Evolutionary conservation across 179 eudicot species (phyloP), one percentile per base, ranked within the genome.

Genomic region (Nepenthes alata): DNA sequence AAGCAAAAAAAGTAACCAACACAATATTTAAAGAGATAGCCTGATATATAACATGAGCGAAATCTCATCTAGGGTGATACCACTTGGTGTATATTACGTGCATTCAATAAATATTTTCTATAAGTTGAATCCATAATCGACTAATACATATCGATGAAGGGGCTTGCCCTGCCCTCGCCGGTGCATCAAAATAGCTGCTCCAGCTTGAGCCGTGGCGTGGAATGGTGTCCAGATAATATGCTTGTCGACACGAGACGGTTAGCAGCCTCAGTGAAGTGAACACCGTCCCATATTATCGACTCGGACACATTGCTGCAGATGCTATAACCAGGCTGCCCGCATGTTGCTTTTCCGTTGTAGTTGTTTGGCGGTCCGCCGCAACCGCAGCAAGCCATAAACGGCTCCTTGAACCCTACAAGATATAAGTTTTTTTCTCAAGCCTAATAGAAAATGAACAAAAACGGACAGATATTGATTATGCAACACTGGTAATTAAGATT

Each of bases 201-300:
- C 39, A 80, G 55, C 60, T 60, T 68, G 35, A 66, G 0, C 2
- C 35, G 49, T 2, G 79, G 84, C 2, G 66, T 66, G 11, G 72
- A 70, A 63, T 72, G 80, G 38, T 25, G 25, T 25, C 25, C 78
- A 4, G 81, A 65, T 15, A 69, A 37, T 15, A 81, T 61, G 0
- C 15, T 37, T 13, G 25, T 25, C 25, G 25, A 25, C 25, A 25
- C 25, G 25, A 25, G 25, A 25, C 25, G 25, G 49, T 45, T 45
- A 25, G 84, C 83, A 68, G 86, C 83, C 61, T 85, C 84, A 4
- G 86, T 78, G 69, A 75, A 83, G 64, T 81, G 88, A 67, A 81
- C 81, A 10, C 86, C 93, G 25, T 82, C 87, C 81, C 86, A 81
- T 14, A 74, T 49, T 50, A 73, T 73, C 2, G 76, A 53, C 58